A percentile compares a stretch with the other conserved stretches of the same genome.
phyloP scores from a whole-genome alignment of 78 protist genomes.

The Isochrysis galbana region DNA sequence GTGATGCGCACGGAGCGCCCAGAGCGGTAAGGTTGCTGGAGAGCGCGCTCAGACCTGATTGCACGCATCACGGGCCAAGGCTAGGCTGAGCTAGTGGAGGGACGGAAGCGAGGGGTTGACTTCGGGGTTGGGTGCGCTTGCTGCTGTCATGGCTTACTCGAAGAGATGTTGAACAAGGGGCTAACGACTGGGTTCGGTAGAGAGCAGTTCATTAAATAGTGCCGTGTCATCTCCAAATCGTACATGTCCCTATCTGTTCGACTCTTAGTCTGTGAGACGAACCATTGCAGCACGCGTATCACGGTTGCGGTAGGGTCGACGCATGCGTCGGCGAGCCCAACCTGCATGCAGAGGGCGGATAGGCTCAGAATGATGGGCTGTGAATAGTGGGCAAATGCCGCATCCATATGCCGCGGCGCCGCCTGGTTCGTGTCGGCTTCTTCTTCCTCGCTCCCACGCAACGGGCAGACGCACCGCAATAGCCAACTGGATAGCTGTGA shows the following conservation, averaged over 20 bases:
- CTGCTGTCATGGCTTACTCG: not conserved
- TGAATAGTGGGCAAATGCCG: no score
- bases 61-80: no score
- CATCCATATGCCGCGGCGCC: no score
- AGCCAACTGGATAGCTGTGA: not conserved
- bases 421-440: no score
- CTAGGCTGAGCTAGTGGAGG: no score
- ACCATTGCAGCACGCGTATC: not conserved
- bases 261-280: not conserved
- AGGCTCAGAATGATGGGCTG: no score
- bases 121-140: no score
- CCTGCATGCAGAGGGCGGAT: not conserved
- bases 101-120: no score
- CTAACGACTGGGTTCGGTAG: not conserved
- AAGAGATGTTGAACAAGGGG: not conserved
- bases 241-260: not conserved
- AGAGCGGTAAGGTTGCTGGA: not conserved
- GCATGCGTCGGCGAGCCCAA: slow-evolving; percentile 3
- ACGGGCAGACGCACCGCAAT: not conserved
- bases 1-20: not conserved
- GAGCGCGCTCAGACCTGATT: no score
- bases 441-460: no score
- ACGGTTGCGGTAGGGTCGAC: not conserved
- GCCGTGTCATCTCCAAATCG: not conserved
- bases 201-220: not conserved